Evolutionary conservation across 1,284 basidiomycete genomes (phyloP).

Genomic region (Leccinum variabile): DNA sequence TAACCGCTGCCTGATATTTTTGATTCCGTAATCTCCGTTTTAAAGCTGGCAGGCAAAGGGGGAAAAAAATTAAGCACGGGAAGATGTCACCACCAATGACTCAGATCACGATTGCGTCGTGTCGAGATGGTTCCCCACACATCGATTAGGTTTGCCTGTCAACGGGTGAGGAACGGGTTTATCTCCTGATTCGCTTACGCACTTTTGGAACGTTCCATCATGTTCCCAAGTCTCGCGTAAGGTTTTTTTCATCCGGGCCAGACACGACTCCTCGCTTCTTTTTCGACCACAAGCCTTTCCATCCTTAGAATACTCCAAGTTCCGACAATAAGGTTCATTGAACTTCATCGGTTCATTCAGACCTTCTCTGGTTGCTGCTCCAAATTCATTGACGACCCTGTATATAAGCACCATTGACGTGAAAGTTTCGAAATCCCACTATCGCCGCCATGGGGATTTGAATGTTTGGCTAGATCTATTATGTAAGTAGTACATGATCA

Average conservation of each 20-base stretch:
- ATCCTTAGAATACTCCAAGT: constrained; percentile 1
- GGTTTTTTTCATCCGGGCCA: not conserved
- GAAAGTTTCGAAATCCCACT: constrained; percentile 22
- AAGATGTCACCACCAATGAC: constrained; percentile 11
- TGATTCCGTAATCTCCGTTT: constrained; percentile 38
- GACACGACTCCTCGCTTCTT: not conserved
- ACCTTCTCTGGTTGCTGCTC: constrained; percentile 11
- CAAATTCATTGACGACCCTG: constrained; percentile 29
- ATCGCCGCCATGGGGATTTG: constrained; percentile 30
- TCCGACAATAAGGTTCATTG: constrained; percentile 14
- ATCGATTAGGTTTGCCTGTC: constrained; percentile 13
- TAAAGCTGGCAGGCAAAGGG: constrained; percentile 4
- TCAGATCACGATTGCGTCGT: constrained; percentile 3
- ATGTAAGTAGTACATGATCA: not conserved
- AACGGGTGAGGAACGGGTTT: constrained; percentile 7
- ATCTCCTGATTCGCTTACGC: constrained; percentile 13
- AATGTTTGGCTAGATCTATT: not conserved
- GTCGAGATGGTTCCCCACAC: constrained; percentile 17
- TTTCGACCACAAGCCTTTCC: not conserved
- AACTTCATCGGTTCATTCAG: constrained; percentile 9
- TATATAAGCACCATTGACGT: constrained; percentile 4
- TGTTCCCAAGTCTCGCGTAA: constrained; percentile 10
- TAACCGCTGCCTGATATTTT: constrained; percentile 30
- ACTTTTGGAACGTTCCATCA: constrained; percentile 4
- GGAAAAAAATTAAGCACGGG: constrained; percentile 2